Base-by-base conservation (phyloP, 495 filamentous ascomycete species). In the Penicillium canescens region DNA sequence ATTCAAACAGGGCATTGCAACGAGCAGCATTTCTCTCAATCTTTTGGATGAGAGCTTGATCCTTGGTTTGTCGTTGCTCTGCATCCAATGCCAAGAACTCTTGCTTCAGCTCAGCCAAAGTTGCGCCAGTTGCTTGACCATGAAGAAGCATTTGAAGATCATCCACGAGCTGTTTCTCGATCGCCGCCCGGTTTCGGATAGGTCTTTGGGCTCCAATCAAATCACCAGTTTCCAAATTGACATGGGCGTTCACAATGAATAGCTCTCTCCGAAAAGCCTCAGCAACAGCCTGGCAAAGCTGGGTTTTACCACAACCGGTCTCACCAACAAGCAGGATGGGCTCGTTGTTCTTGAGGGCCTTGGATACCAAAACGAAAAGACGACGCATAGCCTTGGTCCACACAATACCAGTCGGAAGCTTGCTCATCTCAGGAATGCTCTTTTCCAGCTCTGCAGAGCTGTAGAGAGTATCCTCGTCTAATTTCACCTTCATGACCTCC, bases 291-390 rank as follows among this genome's bases (percentile, higher is more conserved):
- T 99, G 95, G 57, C 91, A 96, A 16, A 98, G 88, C 7, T 91
- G 96, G 1, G 95, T 99, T 74, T 99, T 99, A 26, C 95, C 95
- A 61, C 92, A 96, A 2, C 95, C 95, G 40, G 95, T 99, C 62
- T 97, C 95, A 54, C 95, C 95, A 36, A 99, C 90, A 9, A 99
- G 76, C 38, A 99, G 75, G 12, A 98, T 87, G 2, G 95, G 95
- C 72, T 99, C 95, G 56, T 96, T 91, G 61, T 96, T 93, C 12
- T 83, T 82, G 46, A 98, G 70, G 3, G 95, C 94, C 49, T 87
- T 82, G 13, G 86, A 85, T 34, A 98, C 90, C 12, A 99, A 72
- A 11, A 94, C 81, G 67, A 89, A 96, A 10, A 98, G 78, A 28
- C 95, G 82, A 3, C 90, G 86, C 92, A 98, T 99, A 2, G 92